Evolutionary conservation across 2,329 filamentous ascomycete genomes (phyloP).

Genomic region (Diplodia sapinea): DNA sequence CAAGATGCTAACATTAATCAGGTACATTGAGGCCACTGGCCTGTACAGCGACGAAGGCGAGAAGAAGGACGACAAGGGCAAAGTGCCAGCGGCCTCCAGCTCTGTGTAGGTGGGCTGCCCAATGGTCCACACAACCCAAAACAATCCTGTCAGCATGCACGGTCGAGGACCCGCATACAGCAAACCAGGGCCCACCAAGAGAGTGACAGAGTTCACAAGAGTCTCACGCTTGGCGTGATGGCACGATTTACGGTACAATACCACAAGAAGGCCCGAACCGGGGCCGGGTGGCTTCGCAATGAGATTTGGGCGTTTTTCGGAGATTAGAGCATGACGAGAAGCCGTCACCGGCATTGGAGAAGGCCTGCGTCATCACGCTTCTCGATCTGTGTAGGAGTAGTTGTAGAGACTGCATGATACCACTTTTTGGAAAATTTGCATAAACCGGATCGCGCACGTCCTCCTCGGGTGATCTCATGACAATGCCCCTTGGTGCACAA

Average conservation of each 20-base stretch:
- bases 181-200: not conserved
- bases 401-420: conserved; percentile 15
- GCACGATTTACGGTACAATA: conserved; percentile 26
- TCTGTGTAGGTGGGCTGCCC: conserved; percentile 4
- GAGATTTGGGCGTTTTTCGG: conserved; percentile 23
- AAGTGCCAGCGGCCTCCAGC: conserved; percentile 32
- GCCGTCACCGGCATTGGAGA: conserved; percentile 14
- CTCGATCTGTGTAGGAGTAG: conserved; percentile 15
- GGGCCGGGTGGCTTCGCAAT: conserved; percentile 16
- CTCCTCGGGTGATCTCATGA: not conserved
- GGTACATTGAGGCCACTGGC: conserved; percentile 49
- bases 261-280: conserved; percentile 13
- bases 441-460: not conserved
- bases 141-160: not conserved
- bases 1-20: conserved; percentile 40
- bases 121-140: not conserved
- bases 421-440: not conserved
- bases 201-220: conserved; percentile 5
- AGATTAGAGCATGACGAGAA: conserved; percentile 19
- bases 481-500: not conserved
- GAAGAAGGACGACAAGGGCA: conserved; percentile 37
- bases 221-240: conserved; percentile 18
- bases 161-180: conserved; percentile 1
- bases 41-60: conserved; percentile 49
- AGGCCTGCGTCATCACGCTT: conserved; percentile 3